phyloP scores from a whole-genome alignment of 83 land plant genomes.

The Isoetes engelmannii region DNA sequence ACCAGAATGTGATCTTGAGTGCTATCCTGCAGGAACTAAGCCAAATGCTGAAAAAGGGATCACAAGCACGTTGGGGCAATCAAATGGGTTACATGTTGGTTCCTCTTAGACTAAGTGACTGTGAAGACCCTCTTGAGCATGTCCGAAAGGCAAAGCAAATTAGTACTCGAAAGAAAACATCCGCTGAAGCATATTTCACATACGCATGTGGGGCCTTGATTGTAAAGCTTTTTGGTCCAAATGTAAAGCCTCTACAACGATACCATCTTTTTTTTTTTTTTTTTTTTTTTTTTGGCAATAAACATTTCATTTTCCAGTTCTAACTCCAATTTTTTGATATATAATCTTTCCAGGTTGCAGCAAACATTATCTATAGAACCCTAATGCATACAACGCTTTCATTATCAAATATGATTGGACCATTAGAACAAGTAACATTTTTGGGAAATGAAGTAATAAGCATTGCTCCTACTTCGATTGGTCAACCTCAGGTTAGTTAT shows the following conservation, averaged over 20 bases:
- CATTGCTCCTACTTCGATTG: conserved; percentile 46
- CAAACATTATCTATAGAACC: too few relatives aligned
- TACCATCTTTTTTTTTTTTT: too few relatives aligned
- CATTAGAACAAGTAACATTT: conserved; percentile 46
- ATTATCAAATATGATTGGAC: conserved; percentile 61
- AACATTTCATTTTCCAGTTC: not conserved
- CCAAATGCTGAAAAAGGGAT: conserved; percentile 45
- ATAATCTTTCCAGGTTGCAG: too few relatives aligned
- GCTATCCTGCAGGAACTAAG: conserved; percentile 36
- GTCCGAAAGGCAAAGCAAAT: conserved; percentile 41
- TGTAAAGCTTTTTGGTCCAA: conserved; percentile 41
- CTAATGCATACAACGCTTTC: conserved; percentile 32
- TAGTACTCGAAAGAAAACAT: conserved; percentile 46
- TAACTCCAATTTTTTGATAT: too few relatives aligned
- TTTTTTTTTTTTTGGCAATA: not conserved
- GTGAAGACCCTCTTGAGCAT: conserved; percentile 55
- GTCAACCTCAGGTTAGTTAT: conserved; percentile 55
- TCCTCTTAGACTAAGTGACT: conserved; percentile 37
- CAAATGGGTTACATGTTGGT: conserved; percentile 53
- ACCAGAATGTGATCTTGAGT: not conserved
- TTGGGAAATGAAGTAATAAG: conserved; percentile 43
- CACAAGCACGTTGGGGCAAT: conserved; percentile 51
- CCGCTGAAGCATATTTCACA: conserved; percentile 49
- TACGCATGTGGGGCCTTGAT: conserved; percentile 26
- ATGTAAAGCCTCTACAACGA: conserved; percentile 41